Evolutionary conservation across 768 basidiomycete species (phyloP).

Genomic region (Sporobolomyces pararoseus): DNA sequence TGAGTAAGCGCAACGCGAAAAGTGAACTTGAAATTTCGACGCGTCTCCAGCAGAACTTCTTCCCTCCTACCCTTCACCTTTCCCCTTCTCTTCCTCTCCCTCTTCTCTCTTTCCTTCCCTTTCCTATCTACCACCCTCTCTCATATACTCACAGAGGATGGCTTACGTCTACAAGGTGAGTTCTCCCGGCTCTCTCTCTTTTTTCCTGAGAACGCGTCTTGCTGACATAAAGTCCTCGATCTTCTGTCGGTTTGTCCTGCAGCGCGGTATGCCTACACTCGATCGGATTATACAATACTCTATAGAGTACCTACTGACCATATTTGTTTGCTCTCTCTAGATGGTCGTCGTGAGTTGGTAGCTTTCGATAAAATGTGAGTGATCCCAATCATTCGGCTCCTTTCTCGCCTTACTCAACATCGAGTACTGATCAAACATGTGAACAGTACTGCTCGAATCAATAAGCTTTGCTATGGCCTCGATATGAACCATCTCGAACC

Average conservation of each 20-base stretch:
- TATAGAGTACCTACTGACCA: neutral
- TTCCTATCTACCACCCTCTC: conserved; percentile 5
- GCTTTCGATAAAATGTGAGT: conserved; percentile 78
- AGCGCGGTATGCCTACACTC: conserved; percentile 54
- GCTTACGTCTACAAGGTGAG: conserved; percentile 54
- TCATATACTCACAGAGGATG: conserved; percentile 13
- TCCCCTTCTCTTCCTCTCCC: neutral
- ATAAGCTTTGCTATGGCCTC: conserved; percentile 83
- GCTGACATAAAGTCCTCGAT: conserved; percentile 19
- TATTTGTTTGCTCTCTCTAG: conserved; percentile 53
- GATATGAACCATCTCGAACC: conserved; percentile 88
- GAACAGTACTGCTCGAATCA: conserved; percentile 46
- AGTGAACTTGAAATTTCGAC: neutral
- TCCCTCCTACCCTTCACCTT: neutral
- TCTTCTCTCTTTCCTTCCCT: neutral
- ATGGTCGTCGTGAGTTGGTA: conserved; percentile 72
- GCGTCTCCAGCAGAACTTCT: neutral
- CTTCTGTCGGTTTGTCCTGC: neutral
- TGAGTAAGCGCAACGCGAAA: too few species aligned
- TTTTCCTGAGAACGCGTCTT: neutral
- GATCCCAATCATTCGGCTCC: neutral
- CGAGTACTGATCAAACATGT: neutral
- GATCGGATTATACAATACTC: neutral
- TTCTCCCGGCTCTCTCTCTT: too few species aligned
- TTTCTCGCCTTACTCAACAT: neutral